Conservation (phyloP, 2,329 filamentous ascomycete species). For the Samsoniella hepiali region DNA sequence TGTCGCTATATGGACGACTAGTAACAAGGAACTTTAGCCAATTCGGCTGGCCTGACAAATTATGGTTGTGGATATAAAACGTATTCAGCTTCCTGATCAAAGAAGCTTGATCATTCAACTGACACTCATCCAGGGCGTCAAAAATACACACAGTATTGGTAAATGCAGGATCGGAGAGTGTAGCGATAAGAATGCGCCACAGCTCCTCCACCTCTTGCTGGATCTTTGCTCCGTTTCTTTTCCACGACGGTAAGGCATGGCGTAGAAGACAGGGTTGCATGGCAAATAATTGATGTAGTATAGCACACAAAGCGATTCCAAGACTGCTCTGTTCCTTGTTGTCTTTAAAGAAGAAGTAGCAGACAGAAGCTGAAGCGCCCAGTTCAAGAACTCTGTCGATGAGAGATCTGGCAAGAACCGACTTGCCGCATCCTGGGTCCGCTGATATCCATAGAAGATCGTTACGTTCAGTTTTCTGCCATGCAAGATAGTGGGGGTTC, state of each 20-base stretch:
- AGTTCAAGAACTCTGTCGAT: constrained; percentile 26
- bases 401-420: constrained; percentile 38
- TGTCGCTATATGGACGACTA: background rate
- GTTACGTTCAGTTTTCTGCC: constrained; percentile 24
- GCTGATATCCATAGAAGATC: constrained; percentile 40
- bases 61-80: background rate
- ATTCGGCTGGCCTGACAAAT: background rate
- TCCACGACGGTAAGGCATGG: constrained; percentile 8
- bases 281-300: constrained; percentile 39
- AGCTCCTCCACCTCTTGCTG: constrained; percentile 27
- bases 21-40: background rate
- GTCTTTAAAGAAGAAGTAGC: constrained; percentile 45
- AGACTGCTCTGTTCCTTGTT: constrained; percentile 35
- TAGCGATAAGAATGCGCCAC: constrained; percentile 30
- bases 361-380: constrained; percentile 20
- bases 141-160: constrained; percentile 31
- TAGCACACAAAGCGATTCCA: constrained; percentile 31
- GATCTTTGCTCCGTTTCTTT: constrained; percentile 15
- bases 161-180: background rate
- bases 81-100: background rate
- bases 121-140: constrained; percentile 42
- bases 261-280: constrained; percentile 26
- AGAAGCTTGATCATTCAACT: constrained; percentile 16
- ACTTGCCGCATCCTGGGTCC: constrained; percentile 44
- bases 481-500: constrained; percentile 28